phyloP scores from a whole-genome alignment of 768 basidiomycete genomes.

The Leccinellum albellum region DNA sequence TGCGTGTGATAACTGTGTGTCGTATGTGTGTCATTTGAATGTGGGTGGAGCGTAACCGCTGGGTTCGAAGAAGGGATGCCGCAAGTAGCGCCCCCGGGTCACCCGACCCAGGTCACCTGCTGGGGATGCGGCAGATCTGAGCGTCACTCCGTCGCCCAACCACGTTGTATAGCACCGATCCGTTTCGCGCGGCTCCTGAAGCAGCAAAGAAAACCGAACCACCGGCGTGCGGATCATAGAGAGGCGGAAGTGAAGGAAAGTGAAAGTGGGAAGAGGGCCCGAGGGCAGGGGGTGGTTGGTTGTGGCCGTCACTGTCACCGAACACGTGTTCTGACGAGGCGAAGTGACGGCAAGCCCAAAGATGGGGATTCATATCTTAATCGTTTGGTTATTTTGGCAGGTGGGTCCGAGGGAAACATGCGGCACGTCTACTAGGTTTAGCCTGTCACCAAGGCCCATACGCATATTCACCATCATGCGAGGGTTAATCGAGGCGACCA shows the following conservation, averaged over 20 bases:
- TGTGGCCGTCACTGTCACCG: not conserved
- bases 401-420: not conserved
- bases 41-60: not conserved
- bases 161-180: conserved; percentile 4
- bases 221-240: conserved; percentile 14
- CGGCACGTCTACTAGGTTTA: not conserved
- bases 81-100: not conserved
- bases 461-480: not conserved
- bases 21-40: no score
- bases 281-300: not conserved
- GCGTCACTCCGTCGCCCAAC: not conserved
- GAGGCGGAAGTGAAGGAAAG: conserved; percentile 14
- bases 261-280: not conserved
- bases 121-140: no score
- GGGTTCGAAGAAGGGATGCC: not conserved
- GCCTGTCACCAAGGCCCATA: not conserved
- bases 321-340: conserved; percentile 14
- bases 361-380: not conserved
- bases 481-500: conserved; percentile 8
- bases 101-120: not conserved
- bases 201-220: not conserved
- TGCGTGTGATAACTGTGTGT: not conserved
- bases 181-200: conserved; percentile 3
- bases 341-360: not conserved
- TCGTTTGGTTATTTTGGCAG: not conserved